A percentile compares a stretch with the other conserved stretches of the same genome.
phyloP scores from a whole-genome alignment of 2,329 filamentous ascomycete species.

The Chaetomium strumarium region DNA sequence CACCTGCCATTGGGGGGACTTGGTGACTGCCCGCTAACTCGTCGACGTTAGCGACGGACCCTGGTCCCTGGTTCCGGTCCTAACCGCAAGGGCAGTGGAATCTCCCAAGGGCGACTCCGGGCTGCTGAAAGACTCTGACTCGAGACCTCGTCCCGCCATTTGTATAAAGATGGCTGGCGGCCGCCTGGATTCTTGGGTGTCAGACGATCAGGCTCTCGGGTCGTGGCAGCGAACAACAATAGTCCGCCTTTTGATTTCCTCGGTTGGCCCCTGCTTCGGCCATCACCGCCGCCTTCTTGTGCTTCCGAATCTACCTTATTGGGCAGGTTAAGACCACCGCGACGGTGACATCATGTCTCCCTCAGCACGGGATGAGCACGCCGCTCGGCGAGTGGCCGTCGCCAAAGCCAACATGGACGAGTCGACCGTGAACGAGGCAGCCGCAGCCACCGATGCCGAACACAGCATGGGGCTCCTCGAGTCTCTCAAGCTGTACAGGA shows the following conservation, averaged over 20 bases:
- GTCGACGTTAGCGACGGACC: background rate
- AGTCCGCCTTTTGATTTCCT: background rate
- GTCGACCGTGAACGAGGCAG: slow-evolving; percentile 32
- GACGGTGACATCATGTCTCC: background rate
- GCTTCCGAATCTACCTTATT: too few species aligned
- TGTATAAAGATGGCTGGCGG: background rate
- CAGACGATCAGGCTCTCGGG: too few species aligned
- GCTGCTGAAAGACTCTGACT: background rate
- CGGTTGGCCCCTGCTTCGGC: too few species aligned
- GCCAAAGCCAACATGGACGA: background rate
- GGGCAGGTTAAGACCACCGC: too few species aligned
- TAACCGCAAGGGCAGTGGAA: too few species aligned
- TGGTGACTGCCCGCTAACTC: too few species aligned
- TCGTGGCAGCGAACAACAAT: too few species aligned
- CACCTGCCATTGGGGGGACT: too few species aligned
- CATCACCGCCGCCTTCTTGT: too few species aligned
- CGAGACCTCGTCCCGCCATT: background rate
- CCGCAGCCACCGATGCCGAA: slow-evolving; percentile 36
- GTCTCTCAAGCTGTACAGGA: slow-evolving; percentile 38
- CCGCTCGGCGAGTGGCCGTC: background rate
- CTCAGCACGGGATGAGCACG: background rate
- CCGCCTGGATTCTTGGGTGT: too few species aligned
- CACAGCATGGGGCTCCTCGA: slow-evolving; percentile 37
- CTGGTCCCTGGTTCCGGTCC: background rate
- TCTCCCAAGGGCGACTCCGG: too few species aligned